Conservation (phyloP, 148 eudicot species). For the Spergularia bocconei region DNA sequence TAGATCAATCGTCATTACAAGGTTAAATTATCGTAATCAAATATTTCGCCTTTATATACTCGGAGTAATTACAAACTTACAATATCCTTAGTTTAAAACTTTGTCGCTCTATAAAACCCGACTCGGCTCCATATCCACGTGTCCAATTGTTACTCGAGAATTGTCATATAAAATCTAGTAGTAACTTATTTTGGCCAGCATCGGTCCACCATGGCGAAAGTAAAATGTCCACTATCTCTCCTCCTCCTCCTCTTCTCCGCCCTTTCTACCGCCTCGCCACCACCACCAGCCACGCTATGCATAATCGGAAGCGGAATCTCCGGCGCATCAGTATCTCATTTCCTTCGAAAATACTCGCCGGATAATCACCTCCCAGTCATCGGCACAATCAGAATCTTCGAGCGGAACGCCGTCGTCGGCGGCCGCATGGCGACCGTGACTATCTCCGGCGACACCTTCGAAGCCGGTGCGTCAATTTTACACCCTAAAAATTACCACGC, state of each 20-base stretch:
- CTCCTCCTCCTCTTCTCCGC: conserved; percentile 9
- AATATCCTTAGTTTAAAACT: too few relatives aligned
- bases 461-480: conserved; percentile 83
- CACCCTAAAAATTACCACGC: conserved; percentile 79
- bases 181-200: too few relatives aligned
- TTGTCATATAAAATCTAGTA: too few relatives aligned
- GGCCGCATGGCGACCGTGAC: conserved; percentile 87
- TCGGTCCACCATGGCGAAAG: neutral
- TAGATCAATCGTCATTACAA: too few relatives aligned
- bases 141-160: too few relatives aligned
- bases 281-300: conserved; percentile 41
- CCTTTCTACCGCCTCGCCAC: conserved; percentile 20
- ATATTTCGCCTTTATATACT: too few relatives aligned
- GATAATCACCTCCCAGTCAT: neutral
- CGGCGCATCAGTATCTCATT: conserved; percentile 79
- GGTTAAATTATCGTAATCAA: too few relatives aligned
- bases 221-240: conserved; percentile 19
- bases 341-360: conserved; percentile 75
- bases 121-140: too few relatives aligned
- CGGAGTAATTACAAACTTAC: too few relatives aligned
- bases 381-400: conserved; percentile 53
- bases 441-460: conserved; percentile 62
- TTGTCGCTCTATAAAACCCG: too few relatives aligned
- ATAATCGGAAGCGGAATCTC: conserved; percentile 80
- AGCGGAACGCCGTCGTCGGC: conserved; percentile 56